Evolutionary conservation across 768 basidiomycete species (phyloP).

Genomic region (Leccinum incarnatum): DNA sequence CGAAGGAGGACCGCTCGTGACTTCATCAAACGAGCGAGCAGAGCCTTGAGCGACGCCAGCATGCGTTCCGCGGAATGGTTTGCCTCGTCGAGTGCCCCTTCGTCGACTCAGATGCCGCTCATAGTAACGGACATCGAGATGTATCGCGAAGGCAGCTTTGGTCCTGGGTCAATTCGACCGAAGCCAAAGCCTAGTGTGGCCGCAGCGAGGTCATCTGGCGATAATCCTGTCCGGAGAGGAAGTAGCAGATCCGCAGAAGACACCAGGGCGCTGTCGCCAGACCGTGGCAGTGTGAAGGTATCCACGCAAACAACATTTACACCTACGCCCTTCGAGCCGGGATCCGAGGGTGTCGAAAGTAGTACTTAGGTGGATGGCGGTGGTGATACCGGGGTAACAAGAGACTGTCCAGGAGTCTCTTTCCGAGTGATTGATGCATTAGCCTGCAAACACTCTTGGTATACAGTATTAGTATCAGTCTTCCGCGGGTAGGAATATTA

Average conservation of each 20-base stretch:
- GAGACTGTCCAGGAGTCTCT: background rate
- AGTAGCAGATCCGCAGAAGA: slow-evolving; percentile 9
- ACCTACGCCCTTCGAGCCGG: slow-evolving; percentile 24
- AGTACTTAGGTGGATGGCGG: background rate
- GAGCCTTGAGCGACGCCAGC: slow-evolving; percentile 26
- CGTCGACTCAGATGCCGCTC: slow-evolving; percentile 8
- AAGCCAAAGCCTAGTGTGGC: background rate
- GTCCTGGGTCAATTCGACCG: slow-evolving; percentile 3
- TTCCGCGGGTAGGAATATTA: slow-evolving; percentile 4
- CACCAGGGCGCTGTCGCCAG: background rate
- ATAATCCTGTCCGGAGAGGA: background rate
- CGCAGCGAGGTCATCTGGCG: background rate
- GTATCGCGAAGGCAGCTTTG: slow-evolving; percentile 22
- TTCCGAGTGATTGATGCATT: background rate
- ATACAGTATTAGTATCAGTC: slow-evolving; percentile 15
- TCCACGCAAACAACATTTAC: slow-evolving; percentile 36
- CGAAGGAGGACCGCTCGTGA: slow-evolving; percentile 15
- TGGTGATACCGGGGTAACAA: slow-evolving; percentile 20
- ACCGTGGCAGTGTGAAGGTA: slow-evolving; percentile 33
- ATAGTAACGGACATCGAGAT: slow-evolving; percentile 24
- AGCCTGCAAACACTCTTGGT: background rate
- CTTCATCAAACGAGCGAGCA: slow-evolving; percentile 20
- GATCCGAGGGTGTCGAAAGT: slow-evolving; percentile 21
- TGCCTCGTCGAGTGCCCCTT: slow-evolving; percentile 20
- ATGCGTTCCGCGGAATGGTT: slow-evolving; percentile 34